Evolutionary conservation across 441 rosid genomes (phyloP), one percentile per base, ranked within the genome.

Genomic region (Erysimum cheiri): DNA sequence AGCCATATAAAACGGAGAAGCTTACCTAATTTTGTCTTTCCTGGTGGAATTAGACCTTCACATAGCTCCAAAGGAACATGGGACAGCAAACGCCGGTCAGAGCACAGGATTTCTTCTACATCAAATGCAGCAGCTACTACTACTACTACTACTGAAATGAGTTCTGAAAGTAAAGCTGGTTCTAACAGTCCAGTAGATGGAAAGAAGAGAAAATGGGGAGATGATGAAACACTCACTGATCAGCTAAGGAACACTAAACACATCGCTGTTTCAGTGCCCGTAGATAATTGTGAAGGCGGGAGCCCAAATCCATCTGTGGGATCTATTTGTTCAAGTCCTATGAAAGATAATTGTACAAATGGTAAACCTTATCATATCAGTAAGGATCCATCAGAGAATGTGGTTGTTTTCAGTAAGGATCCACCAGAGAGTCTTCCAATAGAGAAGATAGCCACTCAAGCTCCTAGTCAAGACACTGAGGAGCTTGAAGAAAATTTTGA

Each of bases 21-120:
- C 73, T 80, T 95, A 35, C 99, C 99, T 17, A 81, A 31, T 73
- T 92, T 81, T 72, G 98, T 92, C 63, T 95, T 88, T 80, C 95
- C 97, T 54, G 88, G 92, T 67, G 98, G 98, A 29, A 64, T 81
- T 69, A 92, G 89, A 60, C 92, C 97, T 72, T 76, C 90, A 22
- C 92, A 88, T 41, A 79, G 86, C 50, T 64, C 90, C n/a, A 88
- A 82, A 75, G 69, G 68, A 66, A 87, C 93, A 52, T 94, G 96
- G 96, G 97, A 90, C 60, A 78, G 78, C 56, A 86, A 76, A 72
- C 84, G 84, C 39, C 78, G 79, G 32, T 68, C 72, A 52, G 95
- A 86, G 40, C 69, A 58, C 15, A 85, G 77, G 68, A 57, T 65
- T 74, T 60, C 83, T 14, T 75, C 78, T 31, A 35, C 72, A 15